Base-by-base conservation (phyloP, 495 filamentous ascomycete species). In the Penicillium pulvis region DNA sequence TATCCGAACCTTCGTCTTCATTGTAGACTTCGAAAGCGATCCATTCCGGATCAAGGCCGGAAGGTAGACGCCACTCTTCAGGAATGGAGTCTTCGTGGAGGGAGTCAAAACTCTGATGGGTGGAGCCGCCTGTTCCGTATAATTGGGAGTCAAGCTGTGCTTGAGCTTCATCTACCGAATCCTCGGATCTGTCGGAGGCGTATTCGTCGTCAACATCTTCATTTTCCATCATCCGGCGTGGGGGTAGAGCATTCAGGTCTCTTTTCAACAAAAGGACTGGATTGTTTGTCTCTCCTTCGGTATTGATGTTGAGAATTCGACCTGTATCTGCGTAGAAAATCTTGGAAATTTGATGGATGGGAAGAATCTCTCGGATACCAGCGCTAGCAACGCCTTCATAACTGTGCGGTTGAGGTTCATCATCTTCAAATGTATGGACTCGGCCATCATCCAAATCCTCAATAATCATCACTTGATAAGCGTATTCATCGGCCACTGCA, bases 271-370 rank as follows among this genome's bases (percentile, higher is more conserved):
- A 74, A 9, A 99, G 78, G 0, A 98, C 86, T 0, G 95, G 93
- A 58, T 87, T 95, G 63, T 91, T 95, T 6, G 85, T 85, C 61
- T 91, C 90, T 5, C 85, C 86, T 31, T 91, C 85, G 39, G 81
- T 84, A 35, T 86, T 87, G 56, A 98, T 97, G 56, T 95, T 96
- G 35, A 99, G 82, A 17, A 99, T 93, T 67, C 89, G 90, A 24
- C 95, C 93, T 4, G 94, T 97, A 62, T 97, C 91, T 14, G 94
- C 93, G 63, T 98, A 99, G 72, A 99, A 98, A 24, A 99, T 94
- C 64, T 95, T 98, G 23, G 91, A 90, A 10, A 98, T 85, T 64
- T 98, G 87, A 68, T 95, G 87, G 33, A 99, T 87, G 0, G 95
- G 94, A 6, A 99, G 79, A 28, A 85, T 80, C 62, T 96, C 90